Conservation (phyloP, 108 stramenopile genomes). For the Mayamaea pseudoterrestris region DNA sequence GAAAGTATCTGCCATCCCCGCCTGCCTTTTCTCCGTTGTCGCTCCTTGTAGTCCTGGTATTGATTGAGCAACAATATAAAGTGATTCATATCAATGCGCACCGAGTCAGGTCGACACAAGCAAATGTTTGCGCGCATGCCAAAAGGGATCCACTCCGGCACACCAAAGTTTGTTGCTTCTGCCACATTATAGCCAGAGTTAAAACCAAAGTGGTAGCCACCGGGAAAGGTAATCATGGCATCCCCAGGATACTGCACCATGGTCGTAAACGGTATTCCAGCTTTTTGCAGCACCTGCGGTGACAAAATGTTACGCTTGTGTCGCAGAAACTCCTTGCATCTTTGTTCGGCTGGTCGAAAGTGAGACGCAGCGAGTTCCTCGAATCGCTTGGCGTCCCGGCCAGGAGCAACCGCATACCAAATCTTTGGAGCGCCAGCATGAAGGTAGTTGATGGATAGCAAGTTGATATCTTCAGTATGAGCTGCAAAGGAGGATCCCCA, state of each 20-base stretch:
- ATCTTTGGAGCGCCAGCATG: constrained; percentile 95
- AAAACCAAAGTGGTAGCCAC: constrained; percentile 95
- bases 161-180: constrained; percentile 88
- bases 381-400: constrained; percentile 67
- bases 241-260: constrained; percentile 91
- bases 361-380: constrained; percentile 63
- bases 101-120: constrained; percentile 86
- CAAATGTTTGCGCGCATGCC: constrained; percentile 75
- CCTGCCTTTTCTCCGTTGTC: constrained; percentile 18
- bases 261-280: constrained; percentile 86
- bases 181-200: constrained; percentile 97
- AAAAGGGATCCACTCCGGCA: constrained; percentile 86
- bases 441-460: constrained; percentile 94
- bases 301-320: constrained; percentile 92
- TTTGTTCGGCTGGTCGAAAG: constrained; percentile 49
- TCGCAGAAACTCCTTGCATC: constrained; percentile 86
- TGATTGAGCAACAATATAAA: constrained; percentile 56
- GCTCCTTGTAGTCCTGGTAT: constrained; percentile 49
- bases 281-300: constrained; percentile 75
- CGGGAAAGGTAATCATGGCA: constrained; percentile 94
- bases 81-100: constrained; percentile 79
- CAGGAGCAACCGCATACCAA: constrained; percentile 91
- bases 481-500: constrained; percentile 83
- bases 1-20: constrained; percentile 29
- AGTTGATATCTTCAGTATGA: constrained; percentile 98